Percentiles rank a stretch among this genome's conserved stretches.
Conservation (phyloP, 129 eudicot species). For the Escallonia herrerae region DNA sequence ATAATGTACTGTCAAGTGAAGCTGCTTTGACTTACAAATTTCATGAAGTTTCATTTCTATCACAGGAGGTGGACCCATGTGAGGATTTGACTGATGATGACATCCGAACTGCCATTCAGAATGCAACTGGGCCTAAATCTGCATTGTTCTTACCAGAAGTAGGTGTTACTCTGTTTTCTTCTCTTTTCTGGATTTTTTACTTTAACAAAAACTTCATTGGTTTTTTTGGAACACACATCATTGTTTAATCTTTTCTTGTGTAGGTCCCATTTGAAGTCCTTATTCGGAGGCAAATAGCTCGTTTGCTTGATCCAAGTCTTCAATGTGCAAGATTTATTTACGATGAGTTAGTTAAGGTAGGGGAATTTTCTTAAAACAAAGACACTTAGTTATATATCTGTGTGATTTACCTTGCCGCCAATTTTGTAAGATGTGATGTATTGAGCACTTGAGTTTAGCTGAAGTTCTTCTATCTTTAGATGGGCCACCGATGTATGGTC, state of each 20-base stretch:
- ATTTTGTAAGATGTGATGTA: not conserved
- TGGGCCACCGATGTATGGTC: slow-evolving; percentile 91
- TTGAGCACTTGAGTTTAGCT: slow-evolving; percentile 8
- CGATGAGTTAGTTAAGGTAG: slow-evolving; percentile 91
- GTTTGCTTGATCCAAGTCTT: slow-evolving; percentile 93
- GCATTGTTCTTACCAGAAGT: slow-evolving; percentile 96
- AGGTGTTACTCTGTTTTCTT: slow-evolving; percentile 28
- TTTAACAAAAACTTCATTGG: not conserved
- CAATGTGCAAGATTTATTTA: slow-evolving; percentile 96
- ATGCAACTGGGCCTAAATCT: slow-evolving; percentile 94
- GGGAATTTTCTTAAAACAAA: not conserved
- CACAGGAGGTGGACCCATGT: slow-evolving; percentile 98
- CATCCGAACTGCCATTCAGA: slow-evolving; percentile 91
- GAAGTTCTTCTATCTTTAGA: slow-evolving; percentile 32
- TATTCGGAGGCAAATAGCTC: slow-evolving; percentile 83
- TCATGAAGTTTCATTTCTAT: slow-evolving; percentile 9
- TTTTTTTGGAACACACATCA: not conserved
- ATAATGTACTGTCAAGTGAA: not conserved
- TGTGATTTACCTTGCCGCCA: not conserved
- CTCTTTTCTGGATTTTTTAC: not conserved
- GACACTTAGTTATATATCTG: not conserved
- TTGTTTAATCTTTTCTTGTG: not conserved
- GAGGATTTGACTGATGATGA: slow-evolving; percentile 96
- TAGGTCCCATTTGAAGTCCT: slow-evolving; percentile 98
- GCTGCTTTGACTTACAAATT: slow-evolving; percentile 4